Evolutionary conservation across 2,329 filamentous ascomycete genomes (phyloP).

Genomic region (Sarocladium oryzae): DNA sequence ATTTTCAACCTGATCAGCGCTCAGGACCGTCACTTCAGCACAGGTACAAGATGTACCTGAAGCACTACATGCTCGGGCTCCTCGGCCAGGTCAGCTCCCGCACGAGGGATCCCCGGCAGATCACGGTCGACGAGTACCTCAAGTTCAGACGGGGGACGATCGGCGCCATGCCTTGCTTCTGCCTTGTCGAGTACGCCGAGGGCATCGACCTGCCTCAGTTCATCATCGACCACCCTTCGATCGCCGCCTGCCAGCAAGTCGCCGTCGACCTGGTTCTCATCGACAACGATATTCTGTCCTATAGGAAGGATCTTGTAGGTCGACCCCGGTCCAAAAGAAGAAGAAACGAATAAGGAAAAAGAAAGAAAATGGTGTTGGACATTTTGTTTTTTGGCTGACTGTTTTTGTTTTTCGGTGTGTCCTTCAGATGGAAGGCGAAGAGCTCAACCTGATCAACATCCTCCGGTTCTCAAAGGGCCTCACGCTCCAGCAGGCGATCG

Average conservation of each 20-base stretch:
- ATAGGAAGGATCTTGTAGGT: slow-evolving; percentile 2
- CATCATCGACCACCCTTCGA: slow-evolving; percentile 2
- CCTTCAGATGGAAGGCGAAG: slow-evolving; percentile 2
- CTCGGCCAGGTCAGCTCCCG: slow-evolving; percentile 4
- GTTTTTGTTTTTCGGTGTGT: no score
- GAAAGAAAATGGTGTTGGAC: no score
- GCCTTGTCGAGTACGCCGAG: slow-evolving; percentile 4
- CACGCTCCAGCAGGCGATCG: slow-evolving; percentile 1
- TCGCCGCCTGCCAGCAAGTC: background rate
- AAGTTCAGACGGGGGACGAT: background rate
- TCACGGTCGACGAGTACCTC: slow-evolving; percentile 7
- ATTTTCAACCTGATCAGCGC: no score
- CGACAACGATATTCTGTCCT: slow-evolving; percentile 4
- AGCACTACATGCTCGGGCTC: slow-evolving; percentile 5
- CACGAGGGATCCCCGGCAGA: background rate
- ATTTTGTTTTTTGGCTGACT: background rate
- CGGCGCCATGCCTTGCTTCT: slow-evolving; percentile 8
- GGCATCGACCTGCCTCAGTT: slow-evolving; percentile 4
- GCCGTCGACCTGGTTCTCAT: slow-evolving; percentile 3
- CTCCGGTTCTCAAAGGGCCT: slow-evolving; percentile 3
- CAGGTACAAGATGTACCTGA: slow-evolving; percentile 8
- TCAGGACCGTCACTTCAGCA: slow-evolving; percentile 1
- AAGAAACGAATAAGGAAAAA: no score
- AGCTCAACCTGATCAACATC: slow-evolving; percentile 7
- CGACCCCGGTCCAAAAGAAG: no score